Conservation (phyloP, 805 yeast genomes). For the Cyberlindnera xishuangbannaensis region DNA sequence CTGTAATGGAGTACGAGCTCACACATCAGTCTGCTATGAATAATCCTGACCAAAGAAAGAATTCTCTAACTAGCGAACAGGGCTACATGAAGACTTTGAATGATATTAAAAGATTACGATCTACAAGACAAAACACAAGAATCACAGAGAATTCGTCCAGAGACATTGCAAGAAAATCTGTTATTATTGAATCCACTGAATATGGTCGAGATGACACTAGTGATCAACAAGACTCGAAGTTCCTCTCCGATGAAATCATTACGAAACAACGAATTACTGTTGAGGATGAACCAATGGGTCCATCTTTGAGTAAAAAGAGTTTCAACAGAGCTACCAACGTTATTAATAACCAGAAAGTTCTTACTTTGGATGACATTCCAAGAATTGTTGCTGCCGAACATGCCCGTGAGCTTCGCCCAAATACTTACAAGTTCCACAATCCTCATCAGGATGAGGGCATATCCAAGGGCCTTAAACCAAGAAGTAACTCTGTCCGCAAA, state of each 20-base stretch:
- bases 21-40: constrained; percentile 8
- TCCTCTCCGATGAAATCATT: constrained; percentile 17
- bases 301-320: constrained; percentile 47
- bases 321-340: constrained; percentile 66
- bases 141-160: constrained; percentile 44
- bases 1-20: constrained; percentile 44
- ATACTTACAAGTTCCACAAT: constrained; percentile 81
- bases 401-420: constrained; percentile 88
- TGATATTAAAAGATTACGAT: constrained; percentile 71
- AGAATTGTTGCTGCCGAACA: constrained; percentile 96
- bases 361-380: constrained; percentile 94
- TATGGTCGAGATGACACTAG: constrained; percentile 9
- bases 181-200: constrained; percentile 44
- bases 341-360: constrained; percentile 72
- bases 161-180: constrained; percentile 58
- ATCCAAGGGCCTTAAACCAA: constrained; percentile 18
- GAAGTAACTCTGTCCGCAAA: constrained; percentile 15
- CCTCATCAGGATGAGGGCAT: constrained; percentile 22
- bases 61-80: constrained; percentile 32
- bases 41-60: constrained; percentile 1
- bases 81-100: constrained; percentile 65
- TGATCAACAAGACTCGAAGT: constrained; percentile 1
- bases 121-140: constrained; percentile 62
- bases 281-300: constrained; percentile 35
- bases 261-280: constrained; percentile 24